Evolutionary conservation across 495 filamentous ascomycete species (phyloP), one percentile per base, ranked within the genome.

Genomic region (Apiosordaria backusii): DNA sequence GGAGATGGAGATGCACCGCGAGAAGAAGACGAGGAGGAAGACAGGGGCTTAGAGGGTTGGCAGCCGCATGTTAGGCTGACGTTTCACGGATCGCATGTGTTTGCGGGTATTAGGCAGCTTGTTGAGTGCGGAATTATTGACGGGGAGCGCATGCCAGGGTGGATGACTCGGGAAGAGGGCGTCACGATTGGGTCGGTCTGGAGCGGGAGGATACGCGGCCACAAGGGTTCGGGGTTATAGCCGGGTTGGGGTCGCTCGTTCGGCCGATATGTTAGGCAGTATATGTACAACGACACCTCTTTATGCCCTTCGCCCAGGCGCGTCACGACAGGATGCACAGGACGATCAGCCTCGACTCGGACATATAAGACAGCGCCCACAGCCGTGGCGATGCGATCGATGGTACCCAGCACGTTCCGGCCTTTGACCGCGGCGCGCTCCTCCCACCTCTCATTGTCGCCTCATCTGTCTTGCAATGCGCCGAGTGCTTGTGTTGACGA

Each of bases 381-480:
- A 61, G 92, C 90, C 73, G 87, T 85, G 13, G 91, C 95, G n/a
- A 99, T 91, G 45, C 87, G 87, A 60, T 86, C 82, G 65, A 97
- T 97, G 53, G 86, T 87, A 71, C 87, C 89, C 23, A 92, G 90
- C 77, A 97, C 95, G 75, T 97, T 99, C 21, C 95, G 84, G 1
- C 94, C 91, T 78, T 97, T 97, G 21, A 97, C 85, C 87, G 96
- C 90, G 5, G 77, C 76, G 0, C 92, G 92, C 72, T 91, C 85
- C 53, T 84, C 84, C 86, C 81, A 98, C 76, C 89, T 96, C 77
- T 99, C 95, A 76, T 97, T 97, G n/a, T n/a, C n/a, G n/a, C n/a
- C n/a, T n/a, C n/a, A n/a, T n/a, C n/a, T n/a, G n/a, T n/a, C n/a
- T n/a, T n/a, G n/a, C n/a, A n/a, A n/a, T n/a, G n/a, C n/a, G n/a